phyloP scores from a whole-genome alignment of 2,329 filamentous ascomycete genomes.

The Phaeosphaeriaceae sp. region DNA sequence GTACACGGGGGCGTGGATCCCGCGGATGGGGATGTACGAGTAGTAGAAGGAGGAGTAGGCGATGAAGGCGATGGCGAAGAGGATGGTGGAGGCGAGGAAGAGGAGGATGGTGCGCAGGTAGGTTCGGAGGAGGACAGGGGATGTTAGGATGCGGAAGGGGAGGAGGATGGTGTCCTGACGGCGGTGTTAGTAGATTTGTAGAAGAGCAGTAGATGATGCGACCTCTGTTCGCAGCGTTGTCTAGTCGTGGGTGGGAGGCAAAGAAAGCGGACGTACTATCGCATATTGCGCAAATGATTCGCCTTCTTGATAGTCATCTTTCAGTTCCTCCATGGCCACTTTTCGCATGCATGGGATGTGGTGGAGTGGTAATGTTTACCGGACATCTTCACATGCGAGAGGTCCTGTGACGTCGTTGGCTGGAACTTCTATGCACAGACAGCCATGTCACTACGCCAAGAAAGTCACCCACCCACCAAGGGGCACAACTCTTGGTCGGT shows the following conservation, averaged over 20 bases:
- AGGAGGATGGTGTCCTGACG: slow-evolving; percentile 60
- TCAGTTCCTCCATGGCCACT: slow-evolving; percentile 28
- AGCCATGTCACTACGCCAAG: slow-evolving; percentile 28
- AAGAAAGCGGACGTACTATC: slow-evolving; percentile 25
- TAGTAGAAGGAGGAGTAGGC: slow-evolving; percentile 74
- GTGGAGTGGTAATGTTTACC: slow-evolving; percentile 11
- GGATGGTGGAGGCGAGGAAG: slow-evolving; percentile 58
- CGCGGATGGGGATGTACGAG: slow-evolving; percentile 71
- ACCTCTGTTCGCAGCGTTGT: neutral
- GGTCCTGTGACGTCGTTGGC: slow-evolving; percentile 36
- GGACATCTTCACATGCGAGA: slow-evolving; percentile 33
- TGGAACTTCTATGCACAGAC: slow-evolving; percentile 21
- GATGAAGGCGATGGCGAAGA: slow-evolving; percentile 64
- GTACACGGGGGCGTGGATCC: slow-evolving; percentile 67
- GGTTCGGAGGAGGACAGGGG: slow-evolving; percentile 67
- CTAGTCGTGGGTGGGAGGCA: neutral
- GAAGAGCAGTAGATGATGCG: neutral
- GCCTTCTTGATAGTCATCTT: slow-evolving; percentile 24
- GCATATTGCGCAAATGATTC: slow-evolving; percentile 21
- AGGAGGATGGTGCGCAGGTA: slow-evolving; percentile 68
- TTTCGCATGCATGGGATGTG: slow-evolving; percentile 3
- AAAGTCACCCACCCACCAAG: slow-evolving; percentile 8
- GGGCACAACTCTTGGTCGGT: neutral
- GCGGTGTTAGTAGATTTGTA: neutral
- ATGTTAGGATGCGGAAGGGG: slow-evolving; percentile 64